Evolutionary conservation across 768 basidiomycete species (phyloP), one percentile per base, ranked within the genome.

Genomic region (Tephrocybe sp.): DNA sequence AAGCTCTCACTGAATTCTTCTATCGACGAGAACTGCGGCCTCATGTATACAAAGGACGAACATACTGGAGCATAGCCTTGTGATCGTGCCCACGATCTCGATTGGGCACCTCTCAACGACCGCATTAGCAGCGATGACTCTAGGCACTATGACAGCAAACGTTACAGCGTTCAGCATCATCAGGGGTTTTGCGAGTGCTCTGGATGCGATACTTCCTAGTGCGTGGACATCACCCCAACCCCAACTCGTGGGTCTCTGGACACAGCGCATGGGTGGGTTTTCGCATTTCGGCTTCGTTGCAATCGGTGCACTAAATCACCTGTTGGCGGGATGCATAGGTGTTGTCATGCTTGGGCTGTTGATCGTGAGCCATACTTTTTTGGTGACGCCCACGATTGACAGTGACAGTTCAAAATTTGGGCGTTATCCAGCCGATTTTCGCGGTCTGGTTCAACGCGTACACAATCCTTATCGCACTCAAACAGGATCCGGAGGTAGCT

Each of bases 171-270:
- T 85, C 55, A 87, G 83, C 54, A 83, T 94, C 45, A 70, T 94
- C 6, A 86, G 86, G 55, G 91, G 92, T 11, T 80, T 94, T 42
- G 73, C 81, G 11, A 88, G 86, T 40, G 84, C 91, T 0, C 80
- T 99, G 15, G 95, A 99, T 66, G 94, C 94, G 0, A 78, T 99
- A 58, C 81, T 97, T 11, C 94, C 97, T 0, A 83, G 91, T 24
- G 94, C 95, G 18, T 99, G 88, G 91, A 94, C 97, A 0, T 92
- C 91, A 1, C 61, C 83, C 0, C 82, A 86, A 24, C 94, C 94
- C 0, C 70, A 85, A n/a, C 75, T 91, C n/a, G 90, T 97, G 9
- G 93, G 94, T 3, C 74, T 95, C 7, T 95, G 93, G 93, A 68
- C 87, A 6, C 91, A 94, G 64, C 74, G 94, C 54, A 92, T 91